Evolutionary conservation across 2,329 filamentous ascomycete species (phyloP).

Genomic region (Hypoxylon sp.): DNA sequence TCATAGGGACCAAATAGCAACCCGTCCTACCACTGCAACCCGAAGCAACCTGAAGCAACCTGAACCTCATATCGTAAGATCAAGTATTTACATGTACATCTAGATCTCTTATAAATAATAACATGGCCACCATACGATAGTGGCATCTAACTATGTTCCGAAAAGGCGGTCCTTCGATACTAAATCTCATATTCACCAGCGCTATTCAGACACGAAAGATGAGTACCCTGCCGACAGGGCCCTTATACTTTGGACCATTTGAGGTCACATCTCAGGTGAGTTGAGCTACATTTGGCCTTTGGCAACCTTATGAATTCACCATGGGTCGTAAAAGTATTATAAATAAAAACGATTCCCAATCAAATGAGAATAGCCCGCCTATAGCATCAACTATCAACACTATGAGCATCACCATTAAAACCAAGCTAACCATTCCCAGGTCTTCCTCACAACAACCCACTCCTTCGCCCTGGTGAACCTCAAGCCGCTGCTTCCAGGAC

Average conservation of each 20-base stretch:
- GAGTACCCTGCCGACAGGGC: conserved; percentile 37
- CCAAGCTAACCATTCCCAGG: conserved; percentile 64
- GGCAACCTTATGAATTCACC: not conserved
- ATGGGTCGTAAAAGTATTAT: not conserved
- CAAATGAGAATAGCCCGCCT: conserved; percentile 14
- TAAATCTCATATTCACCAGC: conserved; percentile 27
- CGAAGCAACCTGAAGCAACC: not conserved
- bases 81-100: not conserved
- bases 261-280: conserved; percentile 81
- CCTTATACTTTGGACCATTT: conserved; percentile 80
- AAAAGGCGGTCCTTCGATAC: conserved; percentile 26
- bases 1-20: conserved; percentile 26
- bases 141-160: conserved; percentile 38
- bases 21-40: too few species aligned
- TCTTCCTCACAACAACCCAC: conserved; percentile 85
- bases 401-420: not conserved
- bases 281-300: not conserved
- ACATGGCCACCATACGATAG: conserved; percentile 17
- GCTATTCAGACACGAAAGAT: conserved; percentile 34
- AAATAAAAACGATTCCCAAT: conserved; percentile 11
- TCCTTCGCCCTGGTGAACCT: conserved; percentile 95
- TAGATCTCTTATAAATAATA: conserved; percentile 29
- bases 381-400: not conserved
- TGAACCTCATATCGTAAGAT: conserved; percentile 11
- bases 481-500: conserved; percentile 92